phyloP scores from a whole-genome alignment of 164 flowering plant genomes.

The Vitis labrusca region DNA sequence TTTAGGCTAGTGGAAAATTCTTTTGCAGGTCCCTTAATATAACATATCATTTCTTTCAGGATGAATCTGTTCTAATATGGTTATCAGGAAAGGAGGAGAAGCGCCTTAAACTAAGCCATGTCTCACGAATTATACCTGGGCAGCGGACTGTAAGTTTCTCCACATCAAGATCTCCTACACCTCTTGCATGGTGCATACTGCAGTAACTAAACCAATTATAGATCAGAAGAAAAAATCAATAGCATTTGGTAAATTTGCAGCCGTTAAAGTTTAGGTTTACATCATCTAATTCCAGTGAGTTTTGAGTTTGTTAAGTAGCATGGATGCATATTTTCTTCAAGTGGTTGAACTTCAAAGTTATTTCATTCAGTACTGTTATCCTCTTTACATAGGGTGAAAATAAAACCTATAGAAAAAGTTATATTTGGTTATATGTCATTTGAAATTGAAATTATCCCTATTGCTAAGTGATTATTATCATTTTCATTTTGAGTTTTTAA shows the following conservation, averaged over 20 bases:
- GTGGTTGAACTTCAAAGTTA: background rate
- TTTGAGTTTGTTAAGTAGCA: background rate
- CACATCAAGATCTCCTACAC: background rate
- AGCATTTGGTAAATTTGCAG: background rate
- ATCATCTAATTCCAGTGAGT: background rate
- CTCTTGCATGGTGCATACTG: background rate
- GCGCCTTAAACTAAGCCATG: slow-evolving; percentile 35
- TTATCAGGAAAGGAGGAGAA: slow-evolving; percentile 38
- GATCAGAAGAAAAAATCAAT: background rate
- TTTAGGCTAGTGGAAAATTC: background rate
- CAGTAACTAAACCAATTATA: background rate
- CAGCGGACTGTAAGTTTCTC: slow-evolving; percentile 38
- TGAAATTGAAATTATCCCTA: background rate
- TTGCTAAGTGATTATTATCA: no score
- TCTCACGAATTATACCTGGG: slow-evolving; percentile 38
- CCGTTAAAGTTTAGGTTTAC: background rate
- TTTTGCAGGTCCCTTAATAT: background rate
- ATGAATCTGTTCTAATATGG: slow-evolving; percentile 38
- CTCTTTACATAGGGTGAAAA: background rate
- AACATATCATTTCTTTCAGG: slow-evolving; percentile 20
- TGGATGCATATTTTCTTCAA: background rate
- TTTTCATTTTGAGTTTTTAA: no score
- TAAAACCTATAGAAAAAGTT: background rate
- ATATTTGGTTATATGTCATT: background rate
- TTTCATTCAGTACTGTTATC: background rate